Evolutionary conservation across 2,329 filamentous ascomycete genomes (phyloP).

Genomic region (Ploettnerulaceae sp.): DNA sequence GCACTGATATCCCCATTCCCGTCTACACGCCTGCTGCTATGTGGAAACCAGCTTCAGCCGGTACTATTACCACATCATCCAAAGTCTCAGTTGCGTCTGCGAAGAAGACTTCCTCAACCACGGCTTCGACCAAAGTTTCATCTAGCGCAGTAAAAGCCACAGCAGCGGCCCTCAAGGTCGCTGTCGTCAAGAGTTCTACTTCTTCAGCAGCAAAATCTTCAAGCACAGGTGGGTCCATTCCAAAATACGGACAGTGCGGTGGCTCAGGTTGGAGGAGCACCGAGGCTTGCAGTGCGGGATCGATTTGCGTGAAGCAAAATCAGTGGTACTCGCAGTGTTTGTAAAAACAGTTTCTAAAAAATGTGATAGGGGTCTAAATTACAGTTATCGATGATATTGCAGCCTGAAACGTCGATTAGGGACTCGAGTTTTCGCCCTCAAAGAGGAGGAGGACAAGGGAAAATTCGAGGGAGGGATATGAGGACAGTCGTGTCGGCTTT

Average conservation of each 20-base stretch:
- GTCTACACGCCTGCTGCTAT: constrained; percentile 32
- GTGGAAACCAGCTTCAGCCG: constrained; percentile 24
- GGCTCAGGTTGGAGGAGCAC: constrained; percentile 8
- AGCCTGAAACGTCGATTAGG: too few relatives aligned
- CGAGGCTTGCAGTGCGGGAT: constrained; percentile 10
- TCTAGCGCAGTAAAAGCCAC: background rate
- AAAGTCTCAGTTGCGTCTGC: background rate
- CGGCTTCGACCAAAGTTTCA: background rate
- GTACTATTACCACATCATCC: background rate
- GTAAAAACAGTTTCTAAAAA: background rate
- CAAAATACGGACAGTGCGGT: constrained; percentile 12
- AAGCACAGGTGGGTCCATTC: constrained; percentile 1
- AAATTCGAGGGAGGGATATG: too few relatives aligned
- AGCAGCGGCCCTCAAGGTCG: background rate
- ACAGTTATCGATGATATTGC: too few relatives aligned
- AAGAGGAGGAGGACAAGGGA: too few relatives aligned
- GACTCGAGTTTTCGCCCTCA: too few relatives aligned
- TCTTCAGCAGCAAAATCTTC: background rate
- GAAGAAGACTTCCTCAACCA: background rate
- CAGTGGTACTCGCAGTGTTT: constrained; percentile 17
- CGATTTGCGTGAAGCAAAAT: constrained; percentile 12
- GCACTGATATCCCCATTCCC: constrained; percentile 29
- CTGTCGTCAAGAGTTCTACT: background rate
- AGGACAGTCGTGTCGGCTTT: too few relatives aligned
- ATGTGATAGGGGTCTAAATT: too few relatives aligned